phyloP scores from a whole-genome alignment of 306 rosid species.

The Prunus armeniaca region DNA sequence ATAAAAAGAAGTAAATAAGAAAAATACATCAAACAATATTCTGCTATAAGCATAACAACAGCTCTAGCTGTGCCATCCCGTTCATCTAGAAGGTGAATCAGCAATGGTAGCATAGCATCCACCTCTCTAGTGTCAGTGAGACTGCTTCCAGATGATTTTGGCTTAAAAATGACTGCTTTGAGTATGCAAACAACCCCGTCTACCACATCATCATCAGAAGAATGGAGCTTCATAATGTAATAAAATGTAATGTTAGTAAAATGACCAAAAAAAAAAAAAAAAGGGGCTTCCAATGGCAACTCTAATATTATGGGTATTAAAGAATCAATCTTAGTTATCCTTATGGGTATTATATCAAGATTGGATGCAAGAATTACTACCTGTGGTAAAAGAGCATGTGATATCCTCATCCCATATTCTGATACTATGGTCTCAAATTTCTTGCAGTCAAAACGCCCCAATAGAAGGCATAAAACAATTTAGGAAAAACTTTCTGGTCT shows the following conservation, averaged over 20 bases:
- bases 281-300: background rate
- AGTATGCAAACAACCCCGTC: conserved; percentile 64
- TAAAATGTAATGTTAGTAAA: conserved; percentile 12
- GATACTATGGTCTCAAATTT: conserved; percentile 53
- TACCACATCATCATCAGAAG: conserved; percentile 64
- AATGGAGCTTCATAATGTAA: conserved; percentile 57
- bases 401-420: conserved; percentile 66
- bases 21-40: conserved; percentile 71
- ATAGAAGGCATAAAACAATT: conserved; percentile 82
- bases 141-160: conserved; percentile 50
- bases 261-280: background rate
- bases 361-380: conserved; percentile 28
- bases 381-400: conserved; percentile 71
- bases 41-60: conserved; percentile 76
- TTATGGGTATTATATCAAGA: background rate
- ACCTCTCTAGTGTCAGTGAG: conserved; percentile 39
- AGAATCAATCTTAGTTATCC: no score
- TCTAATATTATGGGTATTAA: background rate
- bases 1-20: conserved; percentile 25
- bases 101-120: conserved; percentile 53
- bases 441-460: conserved; percentile 75
- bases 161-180: conserved; percentile 66
- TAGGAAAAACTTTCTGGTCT: conserved; percentile 77
- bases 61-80: conserved; percentile 78
- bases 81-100: conserved; percentile 81